phyloP scores from a whole-genome alignment of 202 grass and related monocot genomes.

The Setaria viridis region DNA sequence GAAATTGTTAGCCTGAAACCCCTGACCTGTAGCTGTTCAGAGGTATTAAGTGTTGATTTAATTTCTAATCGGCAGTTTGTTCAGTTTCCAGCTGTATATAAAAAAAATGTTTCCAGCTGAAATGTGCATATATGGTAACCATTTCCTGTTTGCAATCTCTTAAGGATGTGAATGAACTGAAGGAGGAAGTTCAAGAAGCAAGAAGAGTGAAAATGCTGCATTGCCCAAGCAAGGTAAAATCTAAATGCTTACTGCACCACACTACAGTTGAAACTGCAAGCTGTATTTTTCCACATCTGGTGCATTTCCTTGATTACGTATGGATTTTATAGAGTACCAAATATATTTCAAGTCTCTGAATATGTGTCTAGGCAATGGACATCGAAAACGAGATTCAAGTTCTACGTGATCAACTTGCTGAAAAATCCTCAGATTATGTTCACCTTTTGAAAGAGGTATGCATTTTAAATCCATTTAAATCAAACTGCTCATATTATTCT shows the following conservation, averaged over 20 bases:
- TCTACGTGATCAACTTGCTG: slow-evolving; percentile 69
- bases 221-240: slow-evolving; percentile 88
- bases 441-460: slow-evolving; percentile 79
- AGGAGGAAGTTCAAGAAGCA: slow-evolving; percentile 80
- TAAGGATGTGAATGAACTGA: slow-evolving; percentile 74
- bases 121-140: slow-evolving; percentile 20
- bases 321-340: slow-evolving; percentile 3
- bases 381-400: slow-evolving; percentile 80
- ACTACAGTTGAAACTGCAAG: neutral
- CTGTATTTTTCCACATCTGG: slow-evolving; percentile 1
- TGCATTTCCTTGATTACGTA: neutral
- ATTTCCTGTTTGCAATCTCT: slow-evolving; percentile 29
- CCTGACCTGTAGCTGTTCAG: neutral
- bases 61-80: slow-evolving; percentile 25
- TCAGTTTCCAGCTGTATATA: slow-evolving; percentile 14
- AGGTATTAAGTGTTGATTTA: neutral
- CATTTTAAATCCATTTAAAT: neutral
- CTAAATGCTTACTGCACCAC: neutral
- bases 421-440: slow-evolving; percentile 66
- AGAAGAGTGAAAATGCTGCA: slow-evolving; percentile 96
- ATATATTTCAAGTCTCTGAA: slow-evolving; percentile 35
- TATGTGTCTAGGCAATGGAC: slow-evolving; percentile 81
- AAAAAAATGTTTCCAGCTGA: slow-evolving; percentile 19
- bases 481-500: neutral
- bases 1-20: slow-evolving; percentile 9